Evolutionary conservation across 1,139 yeast genomes (phyloP).

Genomic region (Candida pseudoviswanathii): DNA sequence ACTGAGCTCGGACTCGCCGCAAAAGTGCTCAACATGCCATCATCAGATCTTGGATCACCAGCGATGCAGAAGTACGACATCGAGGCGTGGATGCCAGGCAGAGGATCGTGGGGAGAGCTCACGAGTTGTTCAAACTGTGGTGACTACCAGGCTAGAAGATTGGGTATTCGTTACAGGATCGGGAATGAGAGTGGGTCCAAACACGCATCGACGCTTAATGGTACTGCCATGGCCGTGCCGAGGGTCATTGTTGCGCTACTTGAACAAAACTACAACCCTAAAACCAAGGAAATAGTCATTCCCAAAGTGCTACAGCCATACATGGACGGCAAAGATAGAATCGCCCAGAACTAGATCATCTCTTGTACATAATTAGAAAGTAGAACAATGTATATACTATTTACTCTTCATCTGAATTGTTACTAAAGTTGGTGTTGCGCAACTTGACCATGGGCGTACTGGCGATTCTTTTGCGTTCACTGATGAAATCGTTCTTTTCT

Average conservation of each 20-base stretch:
- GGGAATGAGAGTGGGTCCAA: slow-evolving; percentile 12
- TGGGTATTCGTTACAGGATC: slow-evolving; percentile 59
- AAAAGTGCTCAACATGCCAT: slow-evolving; percentile 85
- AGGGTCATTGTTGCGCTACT: slow-evolving; percentile 84
- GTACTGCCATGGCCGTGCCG: slow-evolving; percentile 96
- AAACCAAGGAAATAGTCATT: slow-evolving; percentile 53
- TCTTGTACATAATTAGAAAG: slow-evolving; percentile 3
- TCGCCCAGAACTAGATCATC: slow-evolving; percentile 18
- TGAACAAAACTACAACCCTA: slow-evolving; percentile 77
- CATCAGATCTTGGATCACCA: slow-evolving; percentile 90
- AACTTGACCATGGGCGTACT: slow-evolving; percentile 28
- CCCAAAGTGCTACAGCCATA: slow-evolving; percentile 70
- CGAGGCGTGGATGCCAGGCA: slow-evolving; percentile 99
- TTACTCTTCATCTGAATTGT: slow-evolving; percentile 29
- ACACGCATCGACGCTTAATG: slow-evolving; percentile 84
- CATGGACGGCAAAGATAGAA: slow-evolving; percentile 60
- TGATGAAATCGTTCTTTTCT: slow-evolving; percentile 12
- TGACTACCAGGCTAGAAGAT: slow-evolving; percentile 85
- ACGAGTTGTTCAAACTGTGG: slow-evolving; percentile 92
- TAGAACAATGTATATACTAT: neutral
- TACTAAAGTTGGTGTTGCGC: slow-evolving; percentile 12
- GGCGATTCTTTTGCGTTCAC: slow-evolving; percentile 27
- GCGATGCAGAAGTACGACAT: slow-evolving; percentile 91
- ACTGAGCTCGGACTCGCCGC: slow-evolving; percentile 74
- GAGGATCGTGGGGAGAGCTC: slow-evolving; percentile 91